Evolutionary conservation across 495 filamentous ascomycete species (phyloP).

Genomic region (Xylaria sp.): DNA sequence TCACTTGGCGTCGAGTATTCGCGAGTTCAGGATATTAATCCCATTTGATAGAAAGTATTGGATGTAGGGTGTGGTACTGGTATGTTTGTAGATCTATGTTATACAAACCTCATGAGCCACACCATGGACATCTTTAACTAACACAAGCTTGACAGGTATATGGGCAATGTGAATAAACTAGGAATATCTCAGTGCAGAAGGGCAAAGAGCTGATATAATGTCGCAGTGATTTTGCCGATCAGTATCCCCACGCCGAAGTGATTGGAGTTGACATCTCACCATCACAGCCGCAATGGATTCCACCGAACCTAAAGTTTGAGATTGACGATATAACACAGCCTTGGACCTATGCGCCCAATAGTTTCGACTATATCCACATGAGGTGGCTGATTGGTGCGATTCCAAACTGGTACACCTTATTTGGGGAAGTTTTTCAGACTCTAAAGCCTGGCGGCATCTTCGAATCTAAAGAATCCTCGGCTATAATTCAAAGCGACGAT

Average conservation of each 20-base stretch:
- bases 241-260: slow-evolving; percentile 57
- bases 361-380: slow-evolving; percentile 68
- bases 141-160: slow-evolving; percentile 34
- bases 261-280: slow-evolving; percentile 65
- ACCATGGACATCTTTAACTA: not conserved
- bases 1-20: not conserved
- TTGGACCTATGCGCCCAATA: slow-evolving; percentile 53
- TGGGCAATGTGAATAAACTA: slow-evolving; percentile 47
- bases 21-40: slow-evolving; percentile 8
- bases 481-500: slow-evolving; percentile 56
- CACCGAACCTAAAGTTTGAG: slow-evolving; percentile 62
- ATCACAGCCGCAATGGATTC: slow-evolving; percentile 55
- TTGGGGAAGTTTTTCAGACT: slow-evolving; percentile 36
- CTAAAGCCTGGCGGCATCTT: slow-evolving; percentile 44
- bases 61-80: slow-evolving; percentile 51
- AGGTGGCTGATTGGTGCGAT: slow-evolving; percentile 63
- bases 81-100: slow-evolving; percentile 21
- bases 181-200: not conserved
- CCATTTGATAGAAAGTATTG: slow-evolving; percentile 37
- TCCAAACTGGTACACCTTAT: slow-evolving; percentile 59
- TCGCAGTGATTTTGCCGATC: slow-evolving; percentile 63
- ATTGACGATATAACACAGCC: slow-evolving; percentile 57
- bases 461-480: slow-evolving; percentile 58
- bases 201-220: not conserved
- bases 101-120: not conserved